A percentile compares a stretch with the other conserved stretches of the same genome.
phyloP scores from a whole-genome alignment of 202 grass and related monocot genomes.

The Carex sylvatica region DNA sequence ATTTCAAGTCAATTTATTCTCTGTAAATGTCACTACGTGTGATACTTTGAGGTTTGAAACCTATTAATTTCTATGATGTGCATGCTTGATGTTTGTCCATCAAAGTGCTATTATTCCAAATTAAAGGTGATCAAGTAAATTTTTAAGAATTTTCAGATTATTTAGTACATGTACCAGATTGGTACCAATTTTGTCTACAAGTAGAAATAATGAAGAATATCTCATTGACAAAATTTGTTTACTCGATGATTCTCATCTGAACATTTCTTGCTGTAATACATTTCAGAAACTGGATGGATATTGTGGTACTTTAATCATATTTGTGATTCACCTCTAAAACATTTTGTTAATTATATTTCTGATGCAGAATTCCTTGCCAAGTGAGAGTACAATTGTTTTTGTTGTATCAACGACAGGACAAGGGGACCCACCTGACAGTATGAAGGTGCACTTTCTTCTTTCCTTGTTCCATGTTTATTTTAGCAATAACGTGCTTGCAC shows the following conservation, averaged over 20 bases:
- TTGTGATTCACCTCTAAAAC: neutral
- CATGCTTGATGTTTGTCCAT: too few species aligned
- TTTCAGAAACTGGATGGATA: neutral
- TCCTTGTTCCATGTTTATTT: constrained; percentile 12
- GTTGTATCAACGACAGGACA: constrained; percentile 91
- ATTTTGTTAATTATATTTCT: neutral
- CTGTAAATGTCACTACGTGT: too few species aligned
- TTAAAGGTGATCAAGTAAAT: neutral
- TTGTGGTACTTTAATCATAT: neutral
- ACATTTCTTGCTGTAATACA: neutral
- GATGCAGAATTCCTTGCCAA: constrained; percentile 46
- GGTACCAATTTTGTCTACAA: neutral
- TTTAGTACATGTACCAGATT: neutral
- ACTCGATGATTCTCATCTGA: neutral
- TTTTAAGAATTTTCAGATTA: neutral
- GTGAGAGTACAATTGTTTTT: constrained; percentile 53
- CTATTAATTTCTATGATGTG: too few species aligned
- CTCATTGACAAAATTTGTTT: neutral
- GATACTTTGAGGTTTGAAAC: too few species aligned
- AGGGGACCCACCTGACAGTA: constrained; percentile 80
- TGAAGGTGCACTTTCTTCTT: constrained; percentile 53
- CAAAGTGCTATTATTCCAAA: too few species aligned
- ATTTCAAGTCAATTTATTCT: too few species aligned
- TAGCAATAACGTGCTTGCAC: neutral
- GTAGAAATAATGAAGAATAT: neutral